phyloP scores from a whole-genome alignment of 2,329 filamentous ascomycete genomes.

The Ophioceras dolichostomum region DNA sequence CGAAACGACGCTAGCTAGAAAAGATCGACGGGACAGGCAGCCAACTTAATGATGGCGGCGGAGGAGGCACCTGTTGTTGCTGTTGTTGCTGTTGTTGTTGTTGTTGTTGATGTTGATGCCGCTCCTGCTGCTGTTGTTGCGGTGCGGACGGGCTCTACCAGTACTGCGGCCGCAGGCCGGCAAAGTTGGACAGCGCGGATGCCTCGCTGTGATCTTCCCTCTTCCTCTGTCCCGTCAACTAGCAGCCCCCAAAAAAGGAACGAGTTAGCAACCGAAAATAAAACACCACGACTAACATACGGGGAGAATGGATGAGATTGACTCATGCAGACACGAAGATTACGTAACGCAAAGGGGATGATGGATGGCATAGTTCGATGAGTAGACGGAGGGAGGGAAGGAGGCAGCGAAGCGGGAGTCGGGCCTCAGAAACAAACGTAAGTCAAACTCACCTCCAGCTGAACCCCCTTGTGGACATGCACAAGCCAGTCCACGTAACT shows the following conservation, averaged over 20 bases:
- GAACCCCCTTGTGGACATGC: slow-evolving; percentile 84
- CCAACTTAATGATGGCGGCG: too few relatives aligned
- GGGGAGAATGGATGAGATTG: too few relatives aligned
- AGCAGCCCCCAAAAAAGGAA: neutral
- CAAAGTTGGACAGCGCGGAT: slow-evolving; percentile 39
- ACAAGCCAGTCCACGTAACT: slow-evolving; percentile 99
- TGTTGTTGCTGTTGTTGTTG: too few relatives aligned
- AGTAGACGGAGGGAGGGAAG: neutral
- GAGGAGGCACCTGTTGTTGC: too few relatives aligned
- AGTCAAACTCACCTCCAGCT: slow-evolving; percentile 66
- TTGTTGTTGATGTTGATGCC: too few relatives aligned
- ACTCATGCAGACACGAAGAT: too few relatives aligned
- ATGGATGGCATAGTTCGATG: slow-evolving; percentile 3
- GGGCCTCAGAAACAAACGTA: neutral
- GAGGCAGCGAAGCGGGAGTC: neutral
- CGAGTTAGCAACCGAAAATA: neutral
- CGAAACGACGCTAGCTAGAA: too few relatives aligned
- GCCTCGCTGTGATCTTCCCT: slow-evolving; percentile 46
- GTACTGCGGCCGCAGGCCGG: slow-evolving; percentile 19
- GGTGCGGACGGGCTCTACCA: slow-evolving; percentile 12
- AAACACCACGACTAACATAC: too few relatives aligned
- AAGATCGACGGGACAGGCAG: too few relatives aligned
- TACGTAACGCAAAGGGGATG: slow-evolving; percentile 3
- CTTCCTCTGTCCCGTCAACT: slow-evolving; percentile 60
- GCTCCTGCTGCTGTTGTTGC: too few relatives aligned